Base-by-base conservation (phyloP, 2,329 filamentous ascomycete genomes). In the Neopestalotiopsis sp. region DNA sequence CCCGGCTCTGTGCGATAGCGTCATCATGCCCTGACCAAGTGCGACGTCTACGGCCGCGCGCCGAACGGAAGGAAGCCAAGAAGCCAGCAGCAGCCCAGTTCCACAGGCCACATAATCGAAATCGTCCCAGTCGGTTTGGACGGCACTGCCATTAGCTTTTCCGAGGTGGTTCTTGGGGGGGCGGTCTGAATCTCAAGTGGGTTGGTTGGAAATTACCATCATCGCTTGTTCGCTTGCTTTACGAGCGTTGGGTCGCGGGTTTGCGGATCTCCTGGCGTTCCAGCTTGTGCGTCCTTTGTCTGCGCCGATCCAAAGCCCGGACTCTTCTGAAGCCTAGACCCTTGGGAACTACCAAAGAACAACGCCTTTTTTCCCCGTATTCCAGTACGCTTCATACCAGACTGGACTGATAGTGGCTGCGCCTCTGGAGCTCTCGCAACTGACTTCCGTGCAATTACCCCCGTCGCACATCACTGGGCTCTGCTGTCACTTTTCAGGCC, bases 71-170 rank as follows among this genome's bases (percentile, higher is more conserved):
- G 24, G 12, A 14, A 57, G 45, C 30, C 20, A 57, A 65, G 34
- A 38, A 52, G 40, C 62, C 62, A 65, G 49, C 42, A 66, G 34
- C 14, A 45, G 34, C 28, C 45, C 24, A 66, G 63, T 66, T 57
- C 63, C 63, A 66, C 63, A 66, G 42, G 63, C 63, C 63, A 57
- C 63, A 66, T 66, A 57, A 66, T 66, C 45, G n/a, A 24, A 28
- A 34, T 40, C 40, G 38, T 32, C 30, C 59, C 24, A 42, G 59
- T 32, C 61, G 61, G 61, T 24, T 49, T 45, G 24, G 40, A 64
- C 61, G 61, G 61, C 61, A 64, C 40, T 66, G 20, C 24, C 42
- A n/a, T 57, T 34, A 58, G 28, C 42, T 34, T 20, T 66, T 57
- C 40, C 40, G 40, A 28, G 17, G 32, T 24, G 30, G 38, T 52